These are phyloP conservation scores for Chalaropsis thielavioides DNA, from an alignment of 2,329 filamentous ascomycete species.

Conservation along the genomic window DNA sequence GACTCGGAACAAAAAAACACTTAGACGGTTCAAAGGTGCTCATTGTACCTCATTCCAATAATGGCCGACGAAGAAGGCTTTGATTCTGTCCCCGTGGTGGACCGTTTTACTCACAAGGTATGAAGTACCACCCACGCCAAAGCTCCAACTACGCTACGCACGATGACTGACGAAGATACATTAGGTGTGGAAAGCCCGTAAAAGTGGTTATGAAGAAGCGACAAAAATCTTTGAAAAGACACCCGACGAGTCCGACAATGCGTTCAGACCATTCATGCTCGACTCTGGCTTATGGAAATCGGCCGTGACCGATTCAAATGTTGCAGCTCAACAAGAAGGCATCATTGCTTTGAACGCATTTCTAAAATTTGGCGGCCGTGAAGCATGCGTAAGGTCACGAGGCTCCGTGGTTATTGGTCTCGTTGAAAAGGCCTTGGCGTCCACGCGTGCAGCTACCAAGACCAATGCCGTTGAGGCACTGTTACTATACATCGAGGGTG, in stretches of 20 bases:
- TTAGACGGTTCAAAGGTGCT: too few relatives aligned
- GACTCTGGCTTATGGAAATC: conserved; percentile 83
- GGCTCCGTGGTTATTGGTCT: conserved; percentile 60
- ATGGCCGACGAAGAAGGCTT: conserved; percentile 81
- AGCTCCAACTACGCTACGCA: not conserved
- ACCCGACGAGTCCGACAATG: conserved; percentile 69
- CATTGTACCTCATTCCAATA: conserved; percentile 14
- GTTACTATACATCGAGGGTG: conserved; percentile 77
- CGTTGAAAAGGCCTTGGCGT: conserved; percentile 80
- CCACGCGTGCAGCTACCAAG: conserved; percentile 78
- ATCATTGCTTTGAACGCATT: conserved; percentile 80
- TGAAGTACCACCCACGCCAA: not conserved
- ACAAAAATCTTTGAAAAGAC: conserved; percentile 74
- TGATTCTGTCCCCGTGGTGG: conserved; percentile 59
- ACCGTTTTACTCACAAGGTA: conserved; percentile 74
- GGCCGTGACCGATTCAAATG: conserved; percentile 86
- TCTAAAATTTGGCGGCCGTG: conserved; percentile 73
- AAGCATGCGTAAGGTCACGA: conserved; percentile 66
- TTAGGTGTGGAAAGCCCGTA: conserved; percentile 90
- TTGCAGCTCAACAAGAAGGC: conserved; percentile 90
- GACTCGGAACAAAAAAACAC: not conserved
- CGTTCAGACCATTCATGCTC: conserved; percentile 74
- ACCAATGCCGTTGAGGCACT: conserved; percentile 73
- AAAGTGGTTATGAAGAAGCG: conserved; percentile 86
- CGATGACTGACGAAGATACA: not conserved